These are phyloP conservation scores for Aspergillus sp. DNA, from an alignment of 2,329 filamentous ascomycete genomes.

Conservation along the genomic window DNA sequence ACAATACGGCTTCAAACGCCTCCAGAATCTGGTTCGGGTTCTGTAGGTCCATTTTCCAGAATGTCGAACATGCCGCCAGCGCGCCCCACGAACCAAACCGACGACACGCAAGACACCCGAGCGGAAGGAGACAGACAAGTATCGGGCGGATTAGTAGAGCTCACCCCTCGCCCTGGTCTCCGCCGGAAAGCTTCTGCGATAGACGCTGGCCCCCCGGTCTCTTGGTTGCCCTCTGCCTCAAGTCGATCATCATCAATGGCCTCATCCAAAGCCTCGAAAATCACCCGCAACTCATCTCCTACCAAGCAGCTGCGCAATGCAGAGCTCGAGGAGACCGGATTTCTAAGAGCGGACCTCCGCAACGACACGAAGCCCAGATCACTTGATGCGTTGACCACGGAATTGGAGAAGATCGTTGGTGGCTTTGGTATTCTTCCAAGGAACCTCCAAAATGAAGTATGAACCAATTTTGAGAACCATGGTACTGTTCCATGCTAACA, in stretches of 20 bases:
- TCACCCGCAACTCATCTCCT: neutral
- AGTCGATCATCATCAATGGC: neutral
- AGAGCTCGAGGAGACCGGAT: neutral
- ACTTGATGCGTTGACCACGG: neutral
- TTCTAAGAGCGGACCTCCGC: neutral
- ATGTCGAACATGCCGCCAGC: too few species aligned
- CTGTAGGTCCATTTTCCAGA: too few species aligned
- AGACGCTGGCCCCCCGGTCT: neutral
- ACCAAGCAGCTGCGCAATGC: neutral
- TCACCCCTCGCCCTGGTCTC: too few species aligned
- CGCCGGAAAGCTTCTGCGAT: neutral
- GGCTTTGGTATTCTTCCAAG: conserved; percentile 2
- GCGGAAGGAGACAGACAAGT: too few species aligned
- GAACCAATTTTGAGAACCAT: neutral
- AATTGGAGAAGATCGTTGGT: conserved; percentile 1
- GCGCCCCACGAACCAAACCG: too few species aligned
- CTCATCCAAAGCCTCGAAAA: neutral
- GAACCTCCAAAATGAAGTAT: neutral
- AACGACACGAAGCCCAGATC: neutral
- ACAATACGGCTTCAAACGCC: too few species aligned
- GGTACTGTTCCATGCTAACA: neutral
- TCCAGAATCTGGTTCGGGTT: too few species aligned
- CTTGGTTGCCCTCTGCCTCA: neutral
- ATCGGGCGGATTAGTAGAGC: too few species aligned
- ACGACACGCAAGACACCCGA: too few species aligned